Evolutionary conservation across 2,329 filamentous ascomycete species (phyloP), one percentile per base, ranked within the genome.

Genomic region (Fusarium tupiense): DNA sequence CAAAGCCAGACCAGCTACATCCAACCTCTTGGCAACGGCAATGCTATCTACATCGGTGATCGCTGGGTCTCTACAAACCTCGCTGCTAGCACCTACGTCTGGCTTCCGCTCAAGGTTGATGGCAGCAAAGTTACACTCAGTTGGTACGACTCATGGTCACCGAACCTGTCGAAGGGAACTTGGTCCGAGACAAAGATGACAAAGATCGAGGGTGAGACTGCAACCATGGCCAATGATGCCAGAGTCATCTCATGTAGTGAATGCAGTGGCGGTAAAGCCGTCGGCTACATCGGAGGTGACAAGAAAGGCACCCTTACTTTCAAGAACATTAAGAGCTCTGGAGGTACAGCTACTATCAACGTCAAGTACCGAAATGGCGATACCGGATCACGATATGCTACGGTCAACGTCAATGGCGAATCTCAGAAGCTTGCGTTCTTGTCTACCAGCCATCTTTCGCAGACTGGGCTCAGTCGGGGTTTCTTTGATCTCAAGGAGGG

Each of bases 21-120:
- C 29, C 84, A 92, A 2, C 83, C 85, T 0, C 70, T 84, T 7
- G 80, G 83, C 52, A 76, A 78, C 43, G 73, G 76, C 43, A 81
- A 81, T 20, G 84, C 85, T 56, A 86, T 91, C 71, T 93, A 92
- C 81, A 88, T 92, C 81, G 91, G 91, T 26, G 91, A 93, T 80
- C 88, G 91, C 29, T 93, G 91, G 91, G 81, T 88, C 0, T 86
- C 85, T 10, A 79, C 80, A n/a, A 90, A 92, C 71, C 84, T 93
- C 2, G 87, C 86, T 80, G 82, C 87, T 0, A 89, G 86, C 59
- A 91, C 90, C 0, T 92, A 92, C 75, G 82, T 92, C 46, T 93
- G 91, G 91, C 84, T 92, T 0, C 91, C 91, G 0, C 80, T 92
- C 2, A 83, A 77, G 8, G 84, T 91, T 67, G 83, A 83, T 3